Conservation (phyloP, 2,329 filamentous ascomycete species). For the Ophiostoma tasmaniense region DNA sequence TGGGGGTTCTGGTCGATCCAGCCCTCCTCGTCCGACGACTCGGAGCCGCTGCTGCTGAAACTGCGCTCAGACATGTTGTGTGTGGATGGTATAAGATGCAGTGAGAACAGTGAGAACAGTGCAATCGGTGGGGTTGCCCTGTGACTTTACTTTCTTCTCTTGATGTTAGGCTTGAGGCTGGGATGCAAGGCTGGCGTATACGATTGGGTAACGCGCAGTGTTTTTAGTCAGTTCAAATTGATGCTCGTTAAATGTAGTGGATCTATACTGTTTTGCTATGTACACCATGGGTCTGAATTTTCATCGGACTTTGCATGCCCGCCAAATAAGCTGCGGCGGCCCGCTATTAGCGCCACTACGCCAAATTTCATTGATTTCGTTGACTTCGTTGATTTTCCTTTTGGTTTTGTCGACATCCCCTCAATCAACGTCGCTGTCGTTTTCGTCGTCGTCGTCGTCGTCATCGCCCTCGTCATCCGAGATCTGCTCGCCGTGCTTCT, state of each 20-base stretch:
- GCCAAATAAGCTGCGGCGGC: conserved; percentile 3
- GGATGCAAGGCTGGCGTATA: neutral
- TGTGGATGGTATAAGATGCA: neutral
- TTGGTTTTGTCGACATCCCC: neutral
- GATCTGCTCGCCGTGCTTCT: conserved; percentile 58
- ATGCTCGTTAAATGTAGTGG: neutral
- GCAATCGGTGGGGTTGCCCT: neutral
- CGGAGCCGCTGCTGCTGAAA: conserved; percentile 26
- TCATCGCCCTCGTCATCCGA: conserved; percentile 69
- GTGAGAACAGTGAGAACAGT: neutral
- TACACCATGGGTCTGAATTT: conserved; percentile 13
- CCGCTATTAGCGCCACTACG: conserved; percentile 11
- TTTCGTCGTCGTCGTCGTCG: conserved; percentile 40
- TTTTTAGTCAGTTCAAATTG: neutral
- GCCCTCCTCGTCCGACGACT: conserved; percentile 30
- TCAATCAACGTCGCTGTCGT: conserved; percentile 28
- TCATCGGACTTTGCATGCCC: conserved; percentile 7
- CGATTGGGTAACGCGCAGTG: neutral
- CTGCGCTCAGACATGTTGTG: conserved; percentile 16
- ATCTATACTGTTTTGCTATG: neutral
- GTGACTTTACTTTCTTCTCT: conserved; percentile 2
- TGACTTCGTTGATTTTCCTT: too few relatives aligned
- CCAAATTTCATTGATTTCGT: neutral
- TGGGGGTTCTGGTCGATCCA: conserved; percentile 35
- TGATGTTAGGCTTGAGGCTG: neutral